Conservation (phyloP, 495 filamentous ascomycete species). For the Podospora conica region DNA sequence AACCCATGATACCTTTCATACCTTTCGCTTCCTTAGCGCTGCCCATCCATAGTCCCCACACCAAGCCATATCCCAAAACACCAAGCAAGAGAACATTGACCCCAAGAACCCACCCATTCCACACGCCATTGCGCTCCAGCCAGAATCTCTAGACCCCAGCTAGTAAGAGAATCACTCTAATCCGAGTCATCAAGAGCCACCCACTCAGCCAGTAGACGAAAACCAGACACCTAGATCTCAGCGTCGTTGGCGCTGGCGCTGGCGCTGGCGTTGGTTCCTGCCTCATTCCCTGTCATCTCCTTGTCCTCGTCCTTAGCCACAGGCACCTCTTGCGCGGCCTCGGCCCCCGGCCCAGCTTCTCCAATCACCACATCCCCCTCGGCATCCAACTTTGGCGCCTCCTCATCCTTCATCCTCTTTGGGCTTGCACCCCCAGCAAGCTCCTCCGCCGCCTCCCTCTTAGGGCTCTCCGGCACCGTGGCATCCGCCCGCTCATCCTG, state of each 20-base stretch:
- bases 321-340: background rate
- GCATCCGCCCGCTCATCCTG: constrained; percentile 14
- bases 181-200: background rate
- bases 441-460: constrained; percentile 42
- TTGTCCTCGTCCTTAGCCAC: background rate
- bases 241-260: too few species aligned
- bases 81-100: background rate
- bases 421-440: constrained; percentile 27
- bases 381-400: constrained; percentile 12
- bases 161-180: background rate
- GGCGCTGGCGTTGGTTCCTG: background rate
- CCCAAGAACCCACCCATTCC: background rate
- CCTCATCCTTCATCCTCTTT: constrained; percentile 36
- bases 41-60: background rate
- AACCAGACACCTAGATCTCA: background rate
- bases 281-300: background rate
- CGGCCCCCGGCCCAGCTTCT: constrained; percentile 3
- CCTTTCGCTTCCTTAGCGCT: background rate
- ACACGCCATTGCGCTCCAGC: background rate
- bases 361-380: constrained; percentile 19
- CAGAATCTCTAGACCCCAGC: background rate
- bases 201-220: background rate
- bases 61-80: background rate
- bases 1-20: background rate
- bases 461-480: constrained; percentile 25